A percentile compares a stretch with the other conserved stretches of the same genome.
Evolutionary conservation across 192 early-diverging fungal species (phyloP).

Genomic region (Coemansia sp.): DNA sequence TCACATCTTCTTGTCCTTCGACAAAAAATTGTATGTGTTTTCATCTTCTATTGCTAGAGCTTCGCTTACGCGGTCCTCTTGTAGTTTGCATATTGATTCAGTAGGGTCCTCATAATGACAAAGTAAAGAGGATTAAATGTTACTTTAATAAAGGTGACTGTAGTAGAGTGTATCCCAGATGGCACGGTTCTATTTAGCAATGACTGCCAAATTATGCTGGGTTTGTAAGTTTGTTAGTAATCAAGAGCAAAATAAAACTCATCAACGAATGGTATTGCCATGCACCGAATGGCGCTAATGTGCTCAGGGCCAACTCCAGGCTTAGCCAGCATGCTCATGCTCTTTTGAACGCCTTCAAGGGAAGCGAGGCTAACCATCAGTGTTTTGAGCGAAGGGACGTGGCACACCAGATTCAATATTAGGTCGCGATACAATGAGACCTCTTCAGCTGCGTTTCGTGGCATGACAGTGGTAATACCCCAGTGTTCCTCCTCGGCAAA

Average conservation of each 20-base stretch:
- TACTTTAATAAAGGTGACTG: too few relatives aligned
- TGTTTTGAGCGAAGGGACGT: not conserved
- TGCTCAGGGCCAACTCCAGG: not conserved
- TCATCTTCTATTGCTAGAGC: too few relatives aligned
- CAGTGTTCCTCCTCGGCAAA: not conserved
- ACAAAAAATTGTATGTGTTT: too few relatives aligned
- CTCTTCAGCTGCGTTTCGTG: not conserved
- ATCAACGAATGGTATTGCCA: not conserved
- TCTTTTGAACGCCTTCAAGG: not conserved
- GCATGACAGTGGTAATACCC: not conserved
- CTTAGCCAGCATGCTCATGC: not conserved
- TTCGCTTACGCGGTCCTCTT: too few relatives aligned
- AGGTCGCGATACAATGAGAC: not conserved
- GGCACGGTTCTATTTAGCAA: too few relatives aligned
- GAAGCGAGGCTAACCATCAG: not conserved
- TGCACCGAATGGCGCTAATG: not conserved
- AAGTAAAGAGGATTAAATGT: too few relatives aligned
- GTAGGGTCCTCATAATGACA: too few relatives aligned
- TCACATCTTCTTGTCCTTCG: too few relatives aligned
- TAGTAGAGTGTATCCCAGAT: too few relatives aligned
- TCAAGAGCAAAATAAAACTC: not conserved
- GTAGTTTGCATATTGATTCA: too few relatives aligned
- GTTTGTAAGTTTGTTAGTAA: too few relatives aligned
- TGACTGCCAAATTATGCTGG: too few relatives aligned
- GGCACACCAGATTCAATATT: not conserved